Conservation (phyloP, 1,139 yeast genomes). For the Hyphopichia buzzinii region DNA sequence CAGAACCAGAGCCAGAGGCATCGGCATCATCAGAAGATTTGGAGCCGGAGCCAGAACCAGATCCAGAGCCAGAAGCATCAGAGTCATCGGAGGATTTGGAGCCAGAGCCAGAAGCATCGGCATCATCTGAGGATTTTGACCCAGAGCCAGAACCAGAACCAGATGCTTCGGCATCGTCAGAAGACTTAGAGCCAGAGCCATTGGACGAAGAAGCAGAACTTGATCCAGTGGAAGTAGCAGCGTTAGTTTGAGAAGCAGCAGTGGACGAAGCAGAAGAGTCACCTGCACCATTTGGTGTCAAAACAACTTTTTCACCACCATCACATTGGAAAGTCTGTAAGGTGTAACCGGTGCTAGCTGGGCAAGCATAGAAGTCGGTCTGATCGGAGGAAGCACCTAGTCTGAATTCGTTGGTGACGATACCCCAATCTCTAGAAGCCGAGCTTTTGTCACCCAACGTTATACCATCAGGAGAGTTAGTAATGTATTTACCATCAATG, state of each 20-base stretch:
- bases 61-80: conserved; percentile 16
- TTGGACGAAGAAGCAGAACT: conserved; percentile 8
- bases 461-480: conserved; percentile 13
- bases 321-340: conserved; percentile 12
- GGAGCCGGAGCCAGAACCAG: background rate
- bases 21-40: background rate
- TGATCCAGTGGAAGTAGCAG: conserved; percentile 9
- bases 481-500: conserved; percentile 18
- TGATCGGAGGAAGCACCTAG: conserved; percentile 12
- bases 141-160: conserved; percentile 14
- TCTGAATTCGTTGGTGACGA: conserved; percentile 25
- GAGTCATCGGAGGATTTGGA: too few species aligned
- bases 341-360: conserved; percentile 12
- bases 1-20: too few species aligned
- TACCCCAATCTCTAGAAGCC: conserved; percentile 29
- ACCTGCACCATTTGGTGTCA: conserved; percentile 5
- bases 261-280: conserved; percentile 12
- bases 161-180: conserved; percentile 15
- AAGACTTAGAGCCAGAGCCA: conserved; percentile 6
- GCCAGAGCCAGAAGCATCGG: conserved; percentile 10
- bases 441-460: conserved; percentile 10
- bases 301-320: conserved; percentile 15
- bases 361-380: conserved; percentile 24
- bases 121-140: conserved; percentile 6
- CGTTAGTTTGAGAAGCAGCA: conserved; percentile 3